Evolutionary conservation across 2,329 filamentous ascomycete genomes (phyloP), one percentile per base, ranked within the genome.

Genomic region (Aciculosporium take): DNA sequence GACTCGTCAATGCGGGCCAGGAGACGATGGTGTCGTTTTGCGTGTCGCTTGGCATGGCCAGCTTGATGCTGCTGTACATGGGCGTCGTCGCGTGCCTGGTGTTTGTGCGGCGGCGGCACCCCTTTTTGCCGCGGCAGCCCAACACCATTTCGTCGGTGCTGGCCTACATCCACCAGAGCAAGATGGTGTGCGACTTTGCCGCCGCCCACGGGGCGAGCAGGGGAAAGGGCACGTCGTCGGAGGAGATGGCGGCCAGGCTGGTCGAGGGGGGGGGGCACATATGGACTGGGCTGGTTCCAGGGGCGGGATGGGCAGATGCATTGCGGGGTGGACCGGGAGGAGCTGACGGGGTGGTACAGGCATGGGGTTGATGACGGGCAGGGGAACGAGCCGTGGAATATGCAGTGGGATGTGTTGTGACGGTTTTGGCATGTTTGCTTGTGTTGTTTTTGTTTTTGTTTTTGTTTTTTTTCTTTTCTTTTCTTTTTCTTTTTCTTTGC

Each of bases 241-340:
- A 65, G 12, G 61, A 76, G 54, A 83, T 85, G 76, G 74, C 71
- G 48, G 58, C 59, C 42, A 67, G 69, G 55, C 65, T 88, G 28
- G 72, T 74, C 45, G 61, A 56, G 8, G 60, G 72, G n/a, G 71
- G 71, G 63, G n/a, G 70, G 72, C 63, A 77, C 67, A 31, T 89
- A 88, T 57, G 82, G 80, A 1, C 59, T 88, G 27, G 84, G 84
- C 1, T 87, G 82, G 82, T 87, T 87, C 53, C 63, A 64, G 31
- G 84, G 84, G 0, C 65, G 82, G 15, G 84, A 89, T 57, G 77
- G 79, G 3, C 69, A 80, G 57, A 72, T 74, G 47, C 84, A 88
- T 64, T 81, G 81, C 53, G 84, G 83, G 10, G 74, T 89, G 43
- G 84, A 89, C 53, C 71, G 85, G 61, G 83, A 88, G 63, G 78